Evolutionary conservation across 1,284 basidiomycete genomes (phyloP), one percentile per base, ranked within the genome.

Genomic region (Pseudozyma thailandica): DNA sequence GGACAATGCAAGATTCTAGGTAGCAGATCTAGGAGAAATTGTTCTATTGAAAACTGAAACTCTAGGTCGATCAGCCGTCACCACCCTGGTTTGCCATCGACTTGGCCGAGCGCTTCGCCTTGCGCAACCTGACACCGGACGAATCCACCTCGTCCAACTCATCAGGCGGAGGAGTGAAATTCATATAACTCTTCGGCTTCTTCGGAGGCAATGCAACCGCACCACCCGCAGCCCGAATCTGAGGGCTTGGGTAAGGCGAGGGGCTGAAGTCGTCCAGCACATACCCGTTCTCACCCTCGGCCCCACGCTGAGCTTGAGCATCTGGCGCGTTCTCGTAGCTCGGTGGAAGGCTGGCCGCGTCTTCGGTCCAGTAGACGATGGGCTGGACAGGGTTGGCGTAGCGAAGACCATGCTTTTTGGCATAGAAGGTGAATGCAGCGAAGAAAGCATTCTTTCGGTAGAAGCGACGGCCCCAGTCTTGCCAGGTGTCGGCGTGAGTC

Each of bases 391-490:
- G 50, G 50, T 73, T 72, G 52, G 68, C 71, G 53, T 74, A 81
- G 1, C 74, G 58, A 42, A 81, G 54, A 44, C 75, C 77, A 57
- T 81, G 79, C 71, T 81, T 81, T 52, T 79, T 78, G 60, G 70
- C 57, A 57, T 79, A 81, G 58, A 72, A 81, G 16, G 64, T 68
- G 30, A 81, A 75, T 3, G 79, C 79, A 25, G 78, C 72, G 35
- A 74, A 77, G 53, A 81, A 81, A 21, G 78, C 78, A 23, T 75
- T 79, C 46, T 75, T 72, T 9, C 75, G 69, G 52, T 72, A 64
- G 62, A 77, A 78, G 16, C 78, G 61, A 10, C 69, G 73, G 16
- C 79, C 79, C 79, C 79, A 81, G 54, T 81, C 79, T 48, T 81
- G 79, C 71, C 72, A 81, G 25, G 78, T 81, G 50, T 74, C 75